These are phyloP conservation scores for Pseudotsuga menziesii DNA, from an alignment of 75 land plant species.

Conservation along the genomic window DNA sequence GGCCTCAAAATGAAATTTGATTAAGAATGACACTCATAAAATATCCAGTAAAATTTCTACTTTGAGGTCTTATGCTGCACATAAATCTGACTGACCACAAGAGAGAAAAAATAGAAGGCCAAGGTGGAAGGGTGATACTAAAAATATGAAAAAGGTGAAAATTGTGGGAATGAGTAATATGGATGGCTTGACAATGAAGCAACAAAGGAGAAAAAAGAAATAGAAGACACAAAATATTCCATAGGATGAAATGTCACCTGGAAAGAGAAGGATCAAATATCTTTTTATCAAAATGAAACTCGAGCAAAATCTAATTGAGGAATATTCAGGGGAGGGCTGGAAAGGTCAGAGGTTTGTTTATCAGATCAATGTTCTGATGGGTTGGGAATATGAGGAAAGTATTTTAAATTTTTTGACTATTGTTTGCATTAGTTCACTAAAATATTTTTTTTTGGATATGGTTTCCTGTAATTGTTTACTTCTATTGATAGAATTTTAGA, in stretches of 20 bases:
- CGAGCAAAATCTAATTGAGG: slow-evolving; percentile 94
- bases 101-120: slow-evolving; percentile 4
- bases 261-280: slow-evolving; percentile 63
- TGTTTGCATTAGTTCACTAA: background rate
- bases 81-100: background rate
- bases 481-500: background rate
- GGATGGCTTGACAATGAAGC: slow-evolving; percentile 10
- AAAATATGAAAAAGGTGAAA: slow-evolving; percentile 3
- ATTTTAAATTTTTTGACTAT: background rate
- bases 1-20: background rate
- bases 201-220: slow-evolving; percentile 32
- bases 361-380: background rate
- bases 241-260: slow-evolving; percentile 52
- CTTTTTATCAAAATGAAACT: slow-evolving; percentile 27
- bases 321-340: slow-evolving; percentile 96
- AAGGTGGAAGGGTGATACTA: background rate
- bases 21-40: slow-evolving; percentile 3
- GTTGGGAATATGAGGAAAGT: background rate
- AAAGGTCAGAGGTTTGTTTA: slow-evolving; percentile 85
- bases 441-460: background rate
- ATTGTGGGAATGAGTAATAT: slow-evolving; percentile 8
- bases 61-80: slow-evolving; percentile 1
- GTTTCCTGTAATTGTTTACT: background rate
- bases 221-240: slow-evolving; percentile 27
- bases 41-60: background rate